Evolutionary conservation across 306 rosid genomes (phyloP).

Genomic region (Citrullus amarus): DNA sequence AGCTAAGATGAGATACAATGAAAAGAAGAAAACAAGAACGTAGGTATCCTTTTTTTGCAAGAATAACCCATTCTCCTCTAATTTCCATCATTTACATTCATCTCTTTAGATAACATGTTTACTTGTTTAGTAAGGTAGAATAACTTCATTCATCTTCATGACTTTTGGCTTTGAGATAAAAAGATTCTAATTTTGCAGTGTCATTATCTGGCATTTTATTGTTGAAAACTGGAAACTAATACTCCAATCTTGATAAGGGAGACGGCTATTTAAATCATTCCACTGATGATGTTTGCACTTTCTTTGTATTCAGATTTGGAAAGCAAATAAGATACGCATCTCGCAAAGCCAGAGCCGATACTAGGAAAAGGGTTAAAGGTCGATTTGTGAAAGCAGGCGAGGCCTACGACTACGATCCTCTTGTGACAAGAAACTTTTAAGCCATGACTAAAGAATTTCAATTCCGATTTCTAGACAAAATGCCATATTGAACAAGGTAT

Average conservation of each 20-base stretch:
- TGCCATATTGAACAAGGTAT: slow-evolving; percentile 18
- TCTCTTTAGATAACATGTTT: neutral
- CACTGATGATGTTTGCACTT: slow-evolving; percentile 7
- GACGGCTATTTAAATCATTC: neutral
- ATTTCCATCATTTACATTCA: neutral
- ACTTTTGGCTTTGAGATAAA: neutral
- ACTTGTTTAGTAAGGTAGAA: neutral
- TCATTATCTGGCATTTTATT: neutral
- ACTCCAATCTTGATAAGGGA: neutral
- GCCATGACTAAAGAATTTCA: slow-evolving; percentile 13
- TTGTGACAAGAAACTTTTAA: slow-evolving; percentile 22
- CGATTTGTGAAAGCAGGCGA: slow-evolving; percentile 79
- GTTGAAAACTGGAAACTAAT: neutral
- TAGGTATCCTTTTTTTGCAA: slow-evolving; percentile 16
- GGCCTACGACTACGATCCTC: slow-evolving; percentile 71
- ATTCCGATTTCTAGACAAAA: slow-evolving; percentile 17
- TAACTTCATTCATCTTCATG: neutral
- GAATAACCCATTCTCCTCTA: neutral
- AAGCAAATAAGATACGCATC: slow-evolving; percentile 91
- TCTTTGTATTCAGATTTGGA: slow-evolving; percentile 51
- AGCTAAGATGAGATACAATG: slow-evolving; percentile 74
- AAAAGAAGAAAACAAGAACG: slow-evolving; percentile 79
- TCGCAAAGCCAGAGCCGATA: slow-evolving; percentile 90
- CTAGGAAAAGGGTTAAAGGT: slow-evolving; percentile 84
- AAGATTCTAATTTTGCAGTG: neutral